Base-by-base conservation (phyloP, 2,329 filamentous ascomycete genomes). In the Dothistroma septosporum region DNA sequence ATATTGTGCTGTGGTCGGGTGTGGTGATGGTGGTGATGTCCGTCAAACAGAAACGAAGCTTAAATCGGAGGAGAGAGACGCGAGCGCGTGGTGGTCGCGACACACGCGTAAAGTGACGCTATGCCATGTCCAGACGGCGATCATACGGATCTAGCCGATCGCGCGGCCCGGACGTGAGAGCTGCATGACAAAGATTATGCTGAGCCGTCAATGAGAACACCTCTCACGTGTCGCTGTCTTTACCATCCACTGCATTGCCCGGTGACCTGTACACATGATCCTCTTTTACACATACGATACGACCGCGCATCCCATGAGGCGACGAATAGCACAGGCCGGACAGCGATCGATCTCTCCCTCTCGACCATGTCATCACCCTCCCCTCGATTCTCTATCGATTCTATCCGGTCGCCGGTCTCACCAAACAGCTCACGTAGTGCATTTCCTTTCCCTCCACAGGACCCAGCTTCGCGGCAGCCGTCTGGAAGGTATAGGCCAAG, bases 381-480 rank as follows among this genome's bases (percentile, higher is more conserved):
- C 93, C 93, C 64, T 32, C 65, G 64, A 57, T 64, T 69, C 60
- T 82, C 81, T 60, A 72, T 77, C 57, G 81, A 83, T 69, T 82
- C 76, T 72, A 72, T 79, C 66, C 77, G 79, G 44, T 59, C 61
- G 61, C 74, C 79, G 55, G 64, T 68, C 31, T 77, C 77, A 44
- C 75, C 78, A 1, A 72, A 73, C 57, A 72, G 75, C 9, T 72
- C 70, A 44, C 72, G 73, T 58, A 74, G 69, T 53, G 78, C 81
- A 68, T 83, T 79, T 80, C 76, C 83, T 73, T 76, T 88, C 82
- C 80, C 81, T 8, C 75, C 85, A 82, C 75, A 85, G 78, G 85
- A 87, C 60, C 58, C 50, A 14, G 73, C 71, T 64, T 69, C 76
- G 46, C 70, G 68, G 68, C 79, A 82, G 61, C 80, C 82, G 37